Base-by-base conservation (phyloP, 768 basidiomycete genomes). In the Boletus bicolor region DNA sequence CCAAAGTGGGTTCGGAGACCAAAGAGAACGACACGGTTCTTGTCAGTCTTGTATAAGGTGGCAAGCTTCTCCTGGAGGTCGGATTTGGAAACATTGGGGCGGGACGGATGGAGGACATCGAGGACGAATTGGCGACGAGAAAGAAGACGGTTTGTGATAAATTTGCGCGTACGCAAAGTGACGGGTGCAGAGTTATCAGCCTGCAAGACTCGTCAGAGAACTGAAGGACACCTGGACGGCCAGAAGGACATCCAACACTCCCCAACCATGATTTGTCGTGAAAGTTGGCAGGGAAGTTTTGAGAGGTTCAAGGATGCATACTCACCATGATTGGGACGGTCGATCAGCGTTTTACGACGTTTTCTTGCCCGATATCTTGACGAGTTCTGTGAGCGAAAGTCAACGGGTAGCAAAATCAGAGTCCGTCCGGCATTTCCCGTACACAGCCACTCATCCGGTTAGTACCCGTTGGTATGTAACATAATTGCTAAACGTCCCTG, bases 111-210 rank as follows among this genome's bases (percentile, higher is more conserved):
- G 64, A 97, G 85, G 64, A 96, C 83, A 65, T 95, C 93, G 63
- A 98, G 82, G 65, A 98, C 82, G 70, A 98, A 95, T 82, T 98
- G 97, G 69, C 92, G 91, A 66, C 97, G 91, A 65, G 91, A 86
- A 49, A 99, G 80, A 62, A 99, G 89, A 58, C 94, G 93, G 84
- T 99, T 99, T 72, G 95, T 97, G 76, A 98, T 91, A 81, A 98
- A 98, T 82, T 99, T 98, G 75, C 95, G 91, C 53, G 97, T 97
- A 68, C 97, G 92, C 73, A 99, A 82, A 64, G 97, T 99, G 65
- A 99, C 82, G 57, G 95, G 87, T 73, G 91, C 83, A 74, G 84
- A 79, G 72, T 73, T 79, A 73, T 90, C 90, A 77, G 89, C 82
- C 89, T 91, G 57, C 49, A 62, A 54, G 62, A 57, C 46, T 11